Conservation (phyloP, 306 rosid genomes). For the Sesbania bispinosa region DNA sequence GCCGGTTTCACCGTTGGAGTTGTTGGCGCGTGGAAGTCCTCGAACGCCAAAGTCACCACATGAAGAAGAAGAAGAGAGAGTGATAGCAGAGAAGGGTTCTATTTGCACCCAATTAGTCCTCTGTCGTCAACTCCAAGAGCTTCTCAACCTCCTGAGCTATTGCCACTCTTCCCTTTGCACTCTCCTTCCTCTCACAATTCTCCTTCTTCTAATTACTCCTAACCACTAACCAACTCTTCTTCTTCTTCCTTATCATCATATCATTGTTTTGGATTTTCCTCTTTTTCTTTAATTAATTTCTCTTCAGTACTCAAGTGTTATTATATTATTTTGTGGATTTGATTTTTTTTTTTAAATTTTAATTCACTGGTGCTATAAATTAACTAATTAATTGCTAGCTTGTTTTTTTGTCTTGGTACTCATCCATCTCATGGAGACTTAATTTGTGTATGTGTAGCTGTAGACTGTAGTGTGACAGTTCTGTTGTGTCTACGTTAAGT, state of each 20-base stretch:
- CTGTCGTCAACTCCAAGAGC: conserved; percentile 49
- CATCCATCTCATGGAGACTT: not conserved
- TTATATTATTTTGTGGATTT: not conserved
- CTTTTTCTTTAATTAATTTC: too few species aligned
- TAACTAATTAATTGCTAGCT: not conserved
- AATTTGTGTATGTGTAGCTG: too few species aligned
- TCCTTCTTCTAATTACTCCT: too few species aligned
- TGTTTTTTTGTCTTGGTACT: too few species aligned
- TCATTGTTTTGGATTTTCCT: too few species aligned
- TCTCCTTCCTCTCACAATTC: too few species aligned
- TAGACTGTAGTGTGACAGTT: too few species aligned
- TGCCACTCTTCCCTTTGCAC: conserved; percentile 75
- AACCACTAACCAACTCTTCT: not conserved
- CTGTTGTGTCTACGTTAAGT: conserved; percentile 10
- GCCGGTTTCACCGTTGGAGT: conserved; percentile 78
- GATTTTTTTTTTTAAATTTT: not conserved
- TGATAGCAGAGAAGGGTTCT: conserved; percentile 74
- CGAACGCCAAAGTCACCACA: conserved; percentile 51
- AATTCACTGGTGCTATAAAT: too few species aligned
- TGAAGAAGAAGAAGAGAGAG: conserved; percentile 56
- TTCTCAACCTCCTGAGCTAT: conserved; percentile 62
- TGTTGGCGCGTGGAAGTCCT: conserved; percentile 65
- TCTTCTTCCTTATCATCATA: not conserved
- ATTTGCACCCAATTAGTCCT: conserved; percentile 70
- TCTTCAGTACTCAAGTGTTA: too few species aligned